Evolutionary conservation across 495 filamentous ascomycete species (phyloP), one percentile per base, ranked within the genome.

Genomic region (Haplographium delicatum): DNA sequence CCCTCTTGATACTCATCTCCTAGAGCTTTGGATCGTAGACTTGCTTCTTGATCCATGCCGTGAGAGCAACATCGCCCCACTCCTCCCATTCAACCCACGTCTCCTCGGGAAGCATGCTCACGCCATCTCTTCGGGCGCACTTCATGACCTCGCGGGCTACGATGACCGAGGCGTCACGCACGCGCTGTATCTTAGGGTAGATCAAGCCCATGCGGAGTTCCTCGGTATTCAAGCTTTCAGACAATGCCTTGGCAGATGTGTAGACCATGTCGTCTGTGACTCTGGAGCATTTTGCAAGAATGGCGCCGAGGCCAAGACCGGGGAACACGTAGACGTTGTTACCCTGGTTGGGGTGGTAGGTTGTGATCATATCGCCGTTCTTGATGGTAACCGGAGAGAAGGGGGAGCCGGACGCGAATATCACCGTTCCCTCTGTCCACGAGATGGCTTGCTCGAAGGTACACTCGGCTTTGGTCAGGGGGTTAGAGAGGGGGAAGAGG

Each of bases 221-320:
- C 44, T 87, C 82, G 15, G 78, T 76, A 34, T 83, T 91, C 38
- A 98, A 76, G 25, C 87, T 84, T 35, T 80, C 77, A 25, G 87
- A 81, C 11, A 98, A 81, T 10, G 89, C 84, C 19, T 82, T 82
- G 25, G 88, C 93, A 45, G 90, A 91, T 40, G 85, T 88, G 71
- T 96, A 98, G 45, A 89, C 85, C 93, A 96, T 98, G 65, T 83
- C 83, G 65, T 98, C 89, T 27, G 93, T 96, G 54, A 98, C 80
- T 58, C 82, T 82, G 62, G 85, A 84, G 35, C 88, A 78, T 73
- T 95, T 91, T 73, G 82, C 84, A 31, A 98, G 83, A 62, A 98
- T 96, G 52, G 91, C 88, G 50, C 90, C 93, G 26, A 97, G 81
- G 28, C 93, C 93, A 53, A 98, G 90, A 62, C 93, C 93, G 2